A percentile compares a stretch with the other conserved stretches of the same genome.
Evolutionary conservation across 2,329 filamentous ascomycete genomes (phyloP).

Genomic region (Aspergillus sp.): DNA sequence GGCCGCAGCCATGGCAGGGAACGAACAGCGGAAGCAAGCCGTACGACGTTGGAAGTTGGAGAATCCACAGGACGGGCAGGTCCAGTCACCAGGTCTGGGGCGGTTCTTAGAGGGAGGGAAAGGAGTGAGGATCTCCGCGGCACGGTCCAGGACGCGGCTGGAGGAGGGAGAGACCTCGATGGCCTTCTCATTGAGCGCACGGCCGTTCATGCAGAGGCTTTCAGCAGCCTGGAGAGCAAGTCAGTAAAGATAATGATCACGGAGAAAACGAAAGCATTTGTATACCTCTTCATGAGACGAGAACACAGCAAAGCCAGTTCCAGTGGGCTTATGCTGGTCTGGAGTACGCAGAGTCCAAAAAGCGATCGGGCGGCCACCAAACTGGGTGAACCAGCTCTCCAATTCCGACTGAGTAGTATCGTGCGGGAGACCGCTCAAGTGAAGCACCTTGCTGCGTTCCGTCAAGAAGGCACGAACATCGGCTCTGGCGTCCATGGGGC

Average conservation of each 20-base stretch:
- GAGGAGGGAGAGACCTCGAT: conserved; percentile 98
- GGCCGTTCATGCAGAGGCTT: conserved; percentile 97
- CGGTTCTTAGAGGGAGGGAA: conserved; percentile 99
- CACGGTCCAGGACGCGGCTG: conserved; percentile 92
- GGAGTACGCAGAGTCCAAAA: conserved; percentile 98
- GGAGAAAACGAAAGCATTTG: conserved; percentile 15
- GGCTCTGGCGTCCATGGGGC: conserved; percentile 93
- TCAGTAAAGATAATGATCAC: conserved; percentile 3
- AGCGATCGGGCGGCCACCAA: conserved; percentile 92
- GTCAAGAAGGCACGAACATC: conserved; percentile 94
- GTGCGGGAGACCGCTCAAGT: conserved; percentile 95
- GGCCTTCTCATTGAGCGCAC: conserved; percentile 95
- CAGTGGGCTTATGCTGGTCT: conserved; percentile 99
- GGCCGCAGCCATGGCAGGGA: conserved; percentile 83
- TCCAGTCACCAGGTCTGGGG: conserved; percentile 96
- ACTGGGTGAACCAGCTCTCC: conserved; percentile 99
- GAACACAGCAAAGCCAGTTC: conserved; percentile 96
- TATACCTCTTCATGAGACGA: conserved; percentile 97
- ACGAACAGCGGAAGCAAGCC: conserved; percentile 97
- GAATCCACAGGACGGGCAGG: conserved; percentile 96
- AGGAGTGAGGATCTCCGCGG: conserved; percentile 90
- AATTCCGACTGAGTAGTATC: conserved; percentile 98
- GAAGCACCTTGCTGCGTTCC: conserved; percentile 94
- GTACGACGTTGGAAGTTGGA: conserved; percentile 99
- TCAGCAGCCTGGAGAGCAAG: conserved; percentile 67